Evolutionary conservation across 768 basidiomycete genomes (phyloP), one percentile per base, ranked within the genome.

Genomic region (Boletus sensibilis): DNA sequence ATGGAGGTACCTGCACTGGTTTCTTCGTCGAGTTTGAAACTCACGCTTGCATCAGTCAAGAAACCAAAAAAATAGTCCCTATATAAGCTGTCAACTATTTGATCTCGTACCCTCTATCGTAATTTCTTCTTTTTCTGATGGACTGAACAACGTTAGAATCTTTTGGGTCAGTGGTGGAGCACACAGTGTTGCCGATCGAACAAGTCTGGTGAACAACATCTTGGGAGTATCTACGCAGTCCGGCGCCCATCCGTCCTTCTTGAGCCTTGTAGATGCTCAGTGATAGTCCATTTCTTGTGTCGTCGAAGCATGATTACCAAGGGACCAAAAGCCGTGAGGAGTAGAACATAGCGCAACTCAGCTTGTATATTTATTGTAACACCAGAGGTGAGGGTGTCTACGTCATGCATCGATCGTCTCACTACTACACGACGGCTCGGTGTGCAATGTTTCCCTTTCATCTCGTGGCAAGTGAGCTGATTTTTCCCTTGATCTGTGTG

Each of bases 41-140:
- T 52, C 48, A 65, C 55, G 35, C 63, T 46, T 59, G 43, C n/a
- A 59, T 79, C 77, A 72, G 94, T 79, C 50, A 96, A 96, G 79
- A 94, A 93, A 76, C 90, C 93, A 13, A 97, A 95, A 71, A 82
- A 86, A 70, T 83, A 80, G 53, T 42, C 37, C 9, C 39, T 29
- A 23, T n/a, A n/a, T 41, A 31, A 44, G 5, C 25, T 48, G 29
- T 55, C 37, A 9, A 25, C 34, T 40, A 33, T 20, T 38, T 48
- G 31, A 27, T 31, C 13, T 27, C 37, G 37, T 53, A 47, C 40
- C 7, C 27, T 52, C 12, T 41, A 40, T 40, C 20, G 5, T 60
- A 53, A 47, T 54, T 27, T 16, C 43, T 4, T 23, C n/a, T 25
- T 16, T 31, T n/a, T 43, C 29, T 25, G 11, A 31, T 33, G 9